Evolutionary conservation across 768 basidiomycete genomes (phyloP).

Genomic region (Psilocybe cubensis): DNA sequence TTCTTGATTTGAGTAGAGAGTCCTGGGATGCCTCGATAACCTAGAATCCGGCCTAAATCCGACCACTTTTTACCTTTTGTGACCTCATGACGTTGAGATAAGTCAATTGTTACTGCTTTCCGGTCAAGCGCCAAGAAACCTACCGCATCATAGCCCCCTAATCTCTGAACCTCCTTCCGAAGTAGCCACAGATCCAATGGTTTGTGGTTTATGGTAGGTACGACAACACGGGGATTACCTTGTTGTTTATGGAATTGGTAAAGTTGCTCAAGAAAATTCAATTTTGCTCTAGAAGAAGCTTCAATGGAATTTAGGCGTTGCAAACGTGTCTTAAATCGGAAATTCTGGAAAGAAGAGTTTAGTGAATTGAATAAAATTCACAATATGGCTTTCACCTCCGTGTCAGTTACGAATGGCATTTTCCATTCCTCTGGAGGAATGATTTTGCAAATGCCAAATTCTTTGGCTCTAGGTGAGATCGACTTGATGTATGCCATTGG

Average conservation of each 20-base stretch:
- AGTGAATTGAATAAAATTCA: slow-evolving; percentile 40
- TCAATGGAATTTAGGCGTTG: slow-evolving; percentile 97
- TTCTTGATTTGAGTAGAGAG: slow-evolving; percentile 88
- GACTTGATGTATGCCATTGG: slow-evolving; percentile 92
- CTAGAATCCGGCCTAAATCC: slow-evolving; percentile 79
- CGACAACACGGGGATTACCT: slow-evolving; percentile 86
- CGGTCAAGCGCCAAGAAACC: slow-evolving; percentile 28
- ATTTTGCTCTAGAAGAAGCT: slow-evolving; percentile 93
- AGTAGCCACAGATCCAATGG: slow-evolving; percentile 93
- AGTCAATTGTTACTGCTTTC: slow-evolving; percentile 16
- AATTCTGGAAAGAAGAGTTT: slow-evolving; percentile 53
- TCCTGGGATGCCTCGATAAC: slow-evolving; percentile 82
- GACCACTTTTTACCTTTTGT: slow-evolving; percentile 87
- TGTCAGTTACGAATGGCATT: slow-evolving; percentile 95
- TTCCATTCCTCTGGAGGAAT: slow-evolving; percentile 93
- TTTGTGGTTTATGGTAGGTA: slow-evolving; percentile 93
- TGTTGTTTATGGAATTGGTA: slow-evolving; percentile 97
- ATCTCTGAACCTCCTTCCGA: slow-evolving; percentile 86
- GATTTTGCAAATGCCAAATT: slow-evolving; percentile 94
- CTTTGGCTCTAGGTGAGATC: slow-evolving; percentile 69
- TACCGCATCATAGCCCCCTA: slow-evolving; percentile 89
- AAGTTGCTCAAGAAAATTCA: slow-evolving; percentile 97
- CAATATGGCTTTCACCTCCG: slow-evolving; percentile 64
- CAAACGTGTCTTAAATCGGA: slow-evolving; percentile 94
- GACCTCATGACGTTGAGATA: slow-evolving; percentile 53